phyloP scores from a whole-genome alignment of 2,329 filamentous ascomycete genomes.

The Talaromyces sp. region DNA sequence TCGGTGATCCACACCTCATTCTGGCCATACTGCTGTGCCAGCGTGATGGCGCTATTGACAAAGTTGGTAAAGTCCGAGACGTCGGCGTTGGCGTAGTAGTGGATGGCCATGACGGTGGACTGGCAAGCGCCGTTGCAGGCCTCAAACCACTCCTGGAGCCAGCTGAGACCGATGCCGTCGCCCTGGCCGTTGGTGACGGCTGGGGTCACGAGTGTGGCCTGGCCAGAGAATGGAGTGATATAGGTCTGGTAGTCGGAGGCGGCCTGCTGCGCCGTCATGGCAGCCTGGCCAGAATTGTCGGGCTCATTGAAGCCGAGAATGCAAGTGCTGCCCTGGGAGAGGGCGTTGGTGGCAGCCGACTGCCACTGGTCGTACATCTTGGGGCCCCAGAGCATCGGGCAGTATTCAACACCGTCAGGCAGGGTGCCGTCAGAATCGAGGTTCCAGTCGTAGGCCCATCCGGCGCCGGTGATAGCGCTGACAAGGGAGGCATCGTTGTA shows the following conservation, averaged over 20 bases:
- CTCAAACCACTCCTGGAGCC: slow-evolving; percentile 36
- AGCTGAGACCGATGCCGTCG: slow-evolving; percentile 30
- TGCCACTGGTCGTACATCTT: slow-evolving; percentile 32
- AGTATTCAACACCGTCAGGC: slow-evolving; percentile 33
- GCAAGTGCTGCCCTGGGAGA: slow-evolving; percentile 30
- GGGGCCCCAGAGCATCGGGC: slow-evolving; percentile 42
- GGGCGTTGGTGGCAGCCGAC: slow-evolving; percentile 25
- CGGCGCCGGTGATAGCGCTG: slow-evolving; percentile 19
- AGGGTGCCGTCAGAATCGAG: slow-evolving; percentile 22
- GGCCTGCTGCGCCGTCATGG: slow-evolving; percentile 33
- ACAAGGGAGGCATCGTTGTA: slow-evolving; percentile 33
- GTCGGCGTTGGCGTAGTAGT: slow-evolving; percentile 37
- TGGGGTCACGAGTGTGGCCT: slow-evolving; percentile 38
- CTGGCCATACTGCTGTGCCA: slow-evolving; percentile 25
- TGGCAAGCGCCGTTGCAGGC: slow-evolving; percentile 31
- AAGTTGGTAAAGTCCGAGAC: slow-evolving; percentile 6
- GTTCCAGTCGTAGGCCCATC: slow-evolving; percentile 46
- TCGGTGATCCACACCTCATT: slow-evolving; percentile 45
- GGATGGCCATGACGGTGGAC: slow-evolving; percentile 37
- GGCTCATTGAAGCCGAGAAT: slow-evolving; percentile 45
- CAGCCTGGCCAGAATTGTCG: slow-evolving; percentile 33
- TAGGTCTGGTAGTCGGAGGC: slow-evolving; percentile 31
- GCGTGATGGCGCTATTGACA: slow-evolving; percentile 28
- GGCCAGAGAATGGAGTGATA: slow-evolving; percentile 31
- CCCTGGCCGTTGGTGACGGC: slow-evolving; percentile 34